phyloP scores from a whole-genome alignment of 306 rosid species.

The Inga oerstediana region DNA sequence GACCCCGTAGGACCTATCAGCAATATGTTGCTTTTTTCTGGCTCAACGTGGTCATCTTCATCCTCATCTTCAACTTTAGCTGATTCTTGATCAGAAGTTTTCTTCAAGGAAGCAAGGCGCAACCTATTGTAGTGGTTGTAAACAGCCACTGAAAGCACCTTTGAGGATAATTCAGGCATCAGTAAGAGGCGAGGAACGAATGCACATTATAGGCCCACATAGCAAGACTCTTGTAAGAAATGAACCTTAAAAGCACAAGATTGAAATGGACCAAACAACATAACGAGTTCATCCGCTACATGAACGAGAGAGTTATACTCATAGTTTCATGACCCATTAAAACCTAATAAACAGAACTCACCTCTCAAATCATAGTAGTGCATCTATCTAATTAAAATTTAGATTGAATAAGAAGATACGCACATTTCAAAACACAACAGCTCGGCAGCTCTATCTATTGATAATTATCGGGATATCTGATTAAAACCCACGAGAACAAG shows the following conservation, averaged over 20 bases:
- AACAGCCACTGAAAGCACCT: constrained; percentile 83
- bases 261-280: background rate
- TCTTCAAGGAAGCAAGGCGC: constrained; percentile 42
- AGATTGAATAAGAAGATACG: background rate
- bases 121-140: constrained; percentile 75
- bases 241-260: background rate
- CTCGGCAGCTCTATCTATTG: background rate
- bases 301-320: background rate
- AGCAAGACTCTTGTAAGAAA: background rate
- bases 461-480: background rate
- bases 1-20: constrained; percentile 82
- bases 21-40: constrained; percentile 69
- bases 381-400: background rate
- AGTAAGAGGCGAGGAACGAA: background rate
- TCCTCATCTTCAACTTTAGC: constrained; percentile 28
- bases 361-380: background rate
- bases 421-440: background rate
- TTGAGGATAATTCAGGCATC: constrained; percentile 22
- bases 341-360: background rate
- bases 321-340: background rate
- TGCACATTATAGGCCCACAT: background rate
- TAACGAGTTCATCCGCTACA: background rate
- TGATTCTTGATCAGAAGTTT: constrained; percentile 27
- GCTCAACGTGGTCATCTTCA: constrained; percentile 54
- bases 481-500: background rate